Conservation (phyloP, 2,329 filamentous ascomycete genomes). For the Claviceps africana region DNA sequence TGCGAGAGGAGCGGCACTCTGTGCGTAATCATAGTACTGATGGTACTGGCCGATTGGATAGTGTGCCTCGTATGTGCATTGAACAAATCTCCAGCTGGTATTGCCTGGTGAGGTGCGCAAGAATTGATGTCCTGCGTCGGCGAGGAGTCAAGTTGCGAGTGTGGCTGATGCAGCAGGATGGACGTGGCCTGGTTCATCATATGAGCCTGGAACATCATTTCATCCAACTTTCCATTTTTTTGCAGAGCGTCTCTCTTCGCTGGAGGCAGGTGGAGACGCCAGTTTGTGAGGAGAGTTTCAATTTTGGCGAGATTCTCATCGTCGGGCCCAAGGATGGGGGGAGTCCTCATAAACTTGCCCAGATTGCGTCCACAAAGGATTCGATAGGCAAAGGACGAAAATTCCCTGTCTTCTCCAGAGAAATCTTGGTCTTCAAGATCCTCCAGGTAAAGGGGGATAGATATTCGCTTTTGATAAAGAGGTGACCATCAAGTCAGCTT, state of each 20-base stretch:
- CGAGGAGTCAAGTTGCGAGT: slow-evolving; percentile 57
- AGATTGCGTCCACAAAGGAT: slow-evolving; percentile 70
- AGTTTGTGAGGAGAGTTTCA: slow-evolving; percentile 49
- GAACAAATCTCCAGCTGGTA: slow-evolving; percentile 35
- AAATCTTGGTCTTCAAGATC: slow-evolving; percentile 71
- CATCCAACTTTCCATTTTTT: slow-evolving; percentile 59
- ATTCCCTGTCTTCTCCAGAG: slow-evolving; percentile 51
- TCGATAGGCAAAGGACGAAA: slow-evolving; percentile 76
- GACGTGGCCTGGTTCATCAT: slow-evolving; percentile 57
- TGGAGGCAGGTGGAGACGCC: slow-evolving; percentile 64
- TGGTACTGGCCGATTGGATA: slow-evolving; percentile 62
- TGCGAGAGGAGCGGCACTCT: slow-evolving; percentile 59
- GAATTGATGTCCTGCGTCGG: slow-evolving; percentile 46
- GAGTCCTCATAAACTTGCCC: slow-evolving; percentile 54
- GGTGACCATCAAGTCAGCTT: slow-evolving; percentile 1
- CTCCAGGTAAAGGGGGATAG: slow-evolving; percentile 47
- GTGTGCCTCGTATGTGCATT: slow-evolving; percentile 67
- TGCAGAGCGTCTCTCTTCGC: slow-evolving; percentile 57
- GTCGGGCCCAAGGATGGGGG: slow-evolving; percentile 35
- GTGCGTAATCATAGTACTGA: slow-evolving; percentile 61
- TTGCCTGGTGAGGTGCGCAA: slow-evolving; percentile 46
- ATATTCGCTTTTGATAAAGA: slow-evolving; percentile 39
- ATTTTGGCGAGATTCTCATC: slow-evolving; percentile 38
- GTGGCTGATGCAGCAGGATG: slow-evolving; percentile 67
- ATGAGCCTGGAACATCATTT: slow-evolving; percentile 83